phyloP scores from a whole-genome alignment of 2,329 filamentous ascomycete species.

The Penicillium psychrosexuale region DNA sequence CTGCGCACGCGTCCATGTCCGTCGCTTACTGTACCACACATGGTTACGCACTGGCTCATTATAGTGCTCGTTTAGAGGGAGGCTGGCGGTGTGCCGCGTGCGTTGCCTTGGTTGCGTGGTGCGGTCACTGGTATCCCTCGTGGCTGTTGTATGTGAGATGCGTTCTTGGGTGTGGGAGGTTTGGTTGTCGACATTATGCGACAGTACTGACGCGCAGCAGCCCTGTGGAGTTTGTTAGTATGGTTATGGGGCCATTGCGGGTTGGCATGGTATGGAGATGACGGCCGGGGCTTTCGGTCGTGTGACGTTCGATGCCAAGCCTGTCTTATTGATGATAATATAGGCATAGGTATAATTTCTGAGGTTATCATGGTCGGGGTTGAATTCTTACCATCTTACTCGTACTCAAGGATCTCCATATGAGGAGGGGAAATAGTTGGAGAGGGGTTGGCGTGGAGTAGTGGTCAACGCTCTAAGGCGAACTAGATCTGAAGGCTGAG shows the following conservation, averaged over 20 bases:
- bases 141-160: constrained; percentile 4
- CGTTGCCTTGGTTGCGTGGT: constrained; percentile 15
- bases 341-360: background rate
- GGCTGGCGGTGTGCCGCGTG: constrained; percentile 11
- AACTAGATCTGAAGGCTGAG: background rate
- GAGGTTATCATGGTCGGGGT: background rate
- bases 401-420: constrained; percentile 27
- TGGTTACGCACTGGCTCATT: constrained; percentile 67
- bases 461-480: constrained; percentile 3
- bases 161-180: constrained; percentile 14
- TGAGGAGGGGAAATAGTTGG: constrained; percentile 10
- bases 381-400: constrained; percentile 37
- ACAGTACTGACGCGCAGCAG: constrained; percentile 39
- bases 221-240: constrained; percentile 29
- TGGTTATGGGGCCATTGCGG: background rate
- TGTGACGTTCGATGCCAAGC: constrained; percentile 9
- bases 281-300: constrained; percentile 1
- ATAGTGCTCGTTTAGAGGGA: constrained; percentile 57
- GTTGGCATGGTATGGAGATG: background rate
- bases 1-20: constrained; percentile 66
- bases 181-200: constrained; percentile 31
- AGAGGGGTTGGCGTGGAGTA: constrained; percentile 6
- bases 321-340: background rate
- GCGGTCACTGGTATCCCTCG: constrained; percentile 7
- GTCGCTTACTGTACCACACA: constrained; percentile 61